Base-by-base conservation (phyloP, 352 stramenopile species). In the Phytophthora cryptogea region DNA sequence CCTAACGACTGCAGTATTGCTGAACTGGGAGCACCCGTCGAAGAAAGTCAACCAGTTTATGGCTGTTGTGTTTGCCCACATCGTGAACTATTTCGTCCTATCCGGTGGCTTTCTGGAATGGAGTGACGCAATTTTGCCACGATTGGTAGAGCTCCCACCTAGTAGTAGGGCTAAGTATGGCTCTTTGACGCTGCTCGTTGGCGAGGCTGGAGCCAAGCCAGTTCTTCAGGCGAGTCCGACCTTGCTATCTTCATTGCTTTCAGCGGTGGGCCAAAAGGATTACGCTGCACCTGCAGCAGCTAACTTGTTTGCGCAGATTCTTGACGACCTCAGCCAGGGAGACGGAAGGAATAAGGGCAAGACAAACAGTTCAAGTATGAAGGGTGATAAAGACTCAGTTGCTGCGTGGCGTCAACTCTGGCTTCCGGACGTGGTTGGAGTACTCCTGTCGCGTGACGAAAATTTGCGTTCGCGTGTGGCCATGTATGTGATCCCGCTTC, bases 21-120 rank as follows among this genome's bases (percentile, higher is more conserved):
- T 91, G 42, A 92, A 94, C 67, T 94, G 85, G 85, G 85, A 92
- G 43, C 84, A 94, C 49, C 83, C 81, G 33, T 88, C 83, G 14
- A 94, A 92, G 68, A 86, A 86, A 26, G 82, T 94, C 43, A 92
- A 94, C 48, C 85, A 94, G 68, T 92, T 92, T 33, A 92, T 94
- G 85, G 70, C 83, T 52, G 59, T 66, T n/a, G 80, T 94, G 54
- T 94, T 94, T 49, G 72, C 71, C 7, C 81, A 92, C 30, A 76
- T 92, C 16, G 79, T 94, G 16, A 71, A 76, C 47, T 87, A 88
- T 52, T 78, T 83, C 16, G 65, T 74, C 9, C 70, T 86, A 30
- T 61, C 63, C 13, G 40, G 46, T 20, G 63, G 39, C 1, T 87
- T 86, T 28, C 55, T 76, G 4, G 43, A 59, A 13, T 92, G 83